phyloP scores from a whole-genome alignment of 2,329 filamentous ascomycete species.

The Juglanconis sp. region DNA sequence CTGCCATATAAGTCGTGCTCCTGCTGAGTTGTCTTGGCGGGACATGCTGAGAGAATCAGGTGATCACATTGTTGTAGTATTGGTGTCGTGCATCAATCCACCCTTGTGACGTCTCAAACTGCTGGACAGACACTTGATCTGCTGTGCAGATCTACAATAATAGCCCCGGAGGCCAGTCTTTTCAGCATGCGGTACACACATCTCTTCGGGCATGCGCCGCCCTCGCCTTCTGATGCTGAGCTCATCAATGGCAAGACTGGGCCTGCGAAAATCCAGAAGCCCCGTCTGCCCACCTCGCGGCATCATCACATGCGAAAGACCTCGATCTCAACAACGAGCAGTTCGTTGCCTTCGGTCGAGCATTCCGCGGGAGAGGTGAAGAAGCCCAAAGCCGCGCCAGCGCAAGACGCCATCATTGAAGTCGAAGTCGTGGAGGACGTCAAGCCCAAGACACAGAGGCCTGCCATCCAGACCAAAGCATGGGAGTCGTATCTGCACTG shows the following conservation, averaged over 20 bases:
- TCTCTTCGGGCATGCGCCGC: conserved; percentile 9
- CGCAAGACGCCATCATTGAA: conserved; percentile 13
- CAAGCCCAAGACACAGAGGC: background rate
- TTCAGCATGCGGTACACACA: conserved; percentile 17
- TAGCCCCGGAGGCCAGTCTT: background rate
- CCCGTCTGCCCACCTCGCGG: conserved; percentile 14
- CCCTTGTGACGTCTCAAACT: background rate
- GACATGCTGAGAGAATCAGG: background rate
- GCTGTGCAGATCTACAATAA: background rate
- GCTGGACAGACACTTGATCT: background rate
- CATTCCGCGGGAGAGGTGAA: background rate
- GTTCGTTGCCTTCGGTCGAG: background rate
- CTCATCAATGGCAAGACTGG: conserved; percentile 13
- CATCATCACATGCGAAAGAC: conserved; percentile 13
- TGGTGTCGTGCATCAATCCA: conserved; percentile 12
- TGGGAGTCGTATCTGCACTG: conserved; percentile 18
- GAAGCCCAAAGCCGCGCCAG: background rate
- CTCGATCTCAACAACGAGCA: conserved; percentile 9
- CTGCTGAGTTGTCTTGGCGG: background rate
- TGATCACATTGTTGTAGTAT: background rate
- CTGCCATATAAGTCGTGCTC: background rate
- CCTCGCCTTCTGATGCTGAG: conserved; percentile 13
- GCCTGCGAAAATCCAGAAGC: conserved; percentile 7
- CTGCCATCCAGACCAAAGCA: conserved; percentile 4
- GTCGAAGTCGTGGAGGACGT: background rate